Percentiles rank a stretch among this genome's conserved stretches.
Conservation (phyloP, 2,329 filamentous ascomycete species). For the Tolypocladium inflatum region DNA sequence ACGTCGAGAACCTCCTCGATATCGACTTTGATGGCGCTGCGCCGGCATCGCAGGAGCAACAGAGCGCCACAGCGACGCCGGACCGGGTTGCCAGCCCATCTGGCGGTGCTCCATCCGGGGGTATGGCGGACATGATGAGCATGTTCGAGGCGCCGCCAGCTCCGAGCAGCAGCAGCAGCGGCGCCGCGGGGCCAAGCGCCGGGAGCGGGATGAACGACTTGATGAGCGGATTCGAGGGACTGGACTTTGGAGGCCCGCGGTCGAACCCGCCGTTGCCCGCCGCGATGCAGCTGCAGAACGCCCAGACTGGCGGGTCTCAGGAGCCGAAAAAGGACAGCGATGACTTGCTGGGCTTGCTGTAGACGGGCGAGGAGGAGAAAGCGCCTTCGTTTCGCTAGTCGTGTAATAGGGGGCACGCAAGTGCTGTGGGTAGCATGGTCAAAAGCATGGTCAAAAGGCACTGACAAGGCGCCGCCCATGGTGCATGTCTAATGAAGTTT, state of each 20-base stretch:
- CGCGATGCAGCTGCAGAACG: conserved; percentile 42
- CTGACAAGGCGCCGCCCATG: neutral
- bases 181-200: conserved; percentile 24
- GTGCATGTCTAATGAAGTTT: neutral
- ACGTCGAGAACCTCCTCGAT: conserved; percentile 89
- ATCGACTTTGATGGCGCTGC: conserved; percentile 93
- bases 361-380: conserved; percentile 9
- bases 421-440: neutral
- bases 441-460: neutral
- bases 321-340: conserved; percentile 49
- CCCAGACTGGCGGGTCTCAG: conserved; percentile 21
- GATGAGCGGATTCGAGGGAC: conserved; percentile 76
- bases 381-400: neutral
- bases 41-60: conserved; percentile 69
- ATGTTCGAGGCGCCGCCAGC: conserved; percentile 59
- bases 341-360: conserved; percentile 43
- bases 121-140: conserved; percentile 57
- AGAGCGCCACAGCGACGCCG: conserved; percentile 49
- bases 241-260: conserved; percentile 58
- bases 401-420: neutral
- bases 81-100: conserved; percentile 58
- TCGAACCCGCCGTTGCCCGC: conserved; percentile 54
- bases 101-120: conserved; percentile 29
- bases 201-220: conserved; percentile 71
- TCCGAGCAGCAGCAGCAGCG: conserved; percentile 23